Percentiles rank a stretch among this genome's conserved stretches.
Evolutionary conservation across 805 yeast genomes (phyloP).

Genomic region (Saccharomycopsis fermentans): DNA sequence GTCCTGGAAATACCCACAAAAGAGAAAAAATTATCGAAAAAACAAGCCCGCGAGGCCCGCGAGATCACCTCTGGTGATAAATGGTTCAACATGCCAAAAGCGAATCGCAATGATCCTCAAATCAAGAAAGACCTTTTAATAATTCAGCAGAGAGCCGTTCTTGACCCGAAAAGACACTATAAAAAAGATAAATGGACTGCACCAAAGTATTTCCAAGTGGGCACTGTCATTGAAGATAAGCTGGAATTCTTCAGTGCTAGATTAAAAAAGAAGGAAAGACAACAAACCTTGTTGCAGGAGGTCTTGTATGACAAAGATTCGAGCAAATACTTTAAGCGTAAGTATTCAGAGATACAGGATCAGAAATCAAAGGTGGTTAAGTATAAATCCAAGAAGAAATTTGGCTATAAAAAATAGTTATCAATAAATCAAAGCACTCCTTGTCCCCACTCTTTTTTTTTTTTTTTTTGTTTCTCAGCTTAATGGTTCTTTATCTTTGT

Average conservation of each 20-base stretch:
- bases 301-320: constrained; percentile 63
- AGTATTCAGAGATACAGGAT: constrained; percentile 69
- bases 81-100: constrained; percentile 75
- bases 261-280: constrained; percentile 60
- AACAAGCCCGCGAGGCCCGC: constrained; percentile 19
- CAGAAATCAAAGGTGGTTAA: constrained; percentile 31
- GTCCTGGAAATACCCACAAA: neutral
- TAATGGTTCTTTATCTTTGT: neutral
- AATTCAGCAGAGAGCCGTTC: constrained; percentile 76
- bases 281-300: constrained; percentile 72
- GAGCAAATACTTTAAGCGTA: constrained; percentile 71
- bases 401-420: neutral
- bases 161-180: constrained; percentile 94
- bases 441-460: neutral
- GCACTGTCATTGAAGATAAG: constrained; percentile 77
- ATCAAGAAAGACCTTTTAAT: constrained; percentile 68
- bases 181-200: constrained; percentile 72
- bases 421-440: neutral
- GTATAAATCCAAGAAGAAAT: constrained; percentile 13
- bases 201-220: constrained; percentile 78
- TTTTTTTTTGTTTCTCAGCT: neutral
- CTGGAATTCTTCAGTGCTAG: constrained; percentile 67
- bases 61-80: constrained; percentile 36
- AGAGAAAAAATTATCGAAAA: constrained; percentile 10
- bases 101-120: constrained; percentile 53